Evolutionary conservation across 306 rosid species (phyloP).

Genomic region (Dalbergia oliveri): DNA sequence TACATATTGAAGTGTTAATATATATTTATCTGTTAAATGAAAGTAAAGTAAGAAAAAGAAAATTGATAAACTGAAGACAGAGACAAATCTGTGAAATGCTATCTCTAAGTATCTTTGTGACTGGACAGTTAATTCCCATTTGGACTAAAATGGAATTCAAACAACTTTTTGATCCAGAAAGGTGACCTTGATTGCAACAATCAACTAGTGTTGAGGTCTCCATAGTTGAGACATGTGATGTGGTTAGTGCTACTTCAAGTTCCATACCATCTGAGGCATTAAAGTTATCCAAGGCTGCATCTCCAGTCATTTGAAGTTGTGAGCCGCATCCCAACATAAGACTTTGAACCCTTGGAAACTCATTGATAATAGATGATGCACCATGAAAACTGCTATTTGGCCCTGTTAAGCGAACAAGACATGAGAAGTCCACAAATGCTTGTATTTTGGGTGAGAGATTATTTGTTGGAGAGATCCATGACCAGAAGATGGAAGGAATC

Average conservation of each 20-base stretch:
- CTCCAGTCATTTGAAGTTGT: neutral
- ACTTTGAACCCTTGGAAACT: neutral
- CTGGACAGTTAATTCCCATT: neutral
- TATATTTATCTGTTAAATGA: too few species aligned
- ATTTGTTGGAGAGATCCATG: conserved; percentile 25
- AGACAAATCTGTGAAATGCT: neutral
- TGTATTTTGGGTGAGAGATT: neutral
- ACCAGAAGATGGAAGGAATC: conserved; percentile 30
- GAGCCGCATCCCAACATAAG: neutral
- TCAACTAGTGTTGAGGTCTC: neutral
- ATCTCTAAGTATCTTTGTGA: neutral
- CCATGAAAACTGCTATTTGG: neutral
- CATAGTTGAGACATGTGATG: neutral
- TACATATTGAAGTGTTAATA: too few species aligned
- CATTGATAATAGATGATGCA: neutral
- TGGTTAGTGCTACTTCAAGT: neutral
- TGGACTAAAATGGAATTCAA: neutral
- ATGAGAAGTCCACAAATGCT: neutral
- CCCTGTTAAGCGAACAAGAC: neutral
- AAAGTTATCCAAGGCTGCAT: neutral
- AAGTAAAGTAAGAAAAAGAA: too few species aligned
- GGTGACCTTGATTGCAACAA: neutral
- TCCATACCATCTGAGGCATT: neutral
- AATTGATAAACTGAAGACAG: neutral
- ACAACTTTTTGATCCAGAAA: neutral